Evolutionary conservation across 257 asterid species (phyloP), one percentile per base, ranked within the genome.

Genomic region (Knoxia roxburghii): DNA sequence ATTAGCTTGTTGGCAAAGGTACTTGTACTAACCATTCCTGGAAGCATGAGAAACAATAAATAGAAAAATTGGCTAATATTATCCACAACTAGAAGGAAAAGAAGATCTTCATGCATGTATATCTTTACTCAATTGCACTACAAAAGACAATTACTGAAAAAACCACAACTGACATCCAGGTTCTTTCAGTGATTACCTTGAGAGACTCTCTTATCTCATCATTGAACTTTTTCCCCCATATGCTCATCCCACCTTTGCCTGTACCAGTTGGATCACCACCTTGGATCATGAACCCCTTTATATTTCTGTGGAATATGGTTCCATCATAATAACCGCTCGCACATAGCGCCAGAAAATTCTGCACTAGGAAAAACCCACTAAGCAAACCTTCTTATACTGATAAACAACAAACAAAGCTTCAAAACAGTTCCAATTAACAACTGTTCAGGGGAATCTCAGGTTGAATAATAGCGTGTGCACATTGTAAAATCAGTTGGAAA

Each of bases 241-340:
- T 94, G 76, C 99, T 94, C 35, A 85, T 86, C 72, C 96, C 96
- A 0, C 99, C 97, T 82, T 90, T 93, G 72, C 97, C 99, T 2
- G 97, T 90, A 71, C 86, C 88, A 52, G 96, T 90, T 21, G 99
- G 97, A 71, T 90, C 99, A 53, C 99, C 99, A 59, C 95, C 99
- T 86, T 93, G 99, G 77, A 93, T 88, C 95, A 94, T 94, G 86
- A 94, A 94, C 55, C 87, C 90, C 79, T 94, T 88, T 23, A 94
- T 94, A 67, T 94, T 94, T 76, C 99, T 84, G 67, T 94, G 99
- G 58, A 94, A 94, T 81, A 88, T 84, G 78, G 97, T 94, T 49
- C 92, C 96, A 71, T 94, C 99, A 29, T 94, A 94, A 74, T 88
- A 90, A 68, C 97, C 92, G 79, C 96, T 90, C 21, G 97, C 96